Evolutionary conservation across 108 stramenopile genomes (phyloP).

Genomic region (Cylindrotheca closterium): DNA sequence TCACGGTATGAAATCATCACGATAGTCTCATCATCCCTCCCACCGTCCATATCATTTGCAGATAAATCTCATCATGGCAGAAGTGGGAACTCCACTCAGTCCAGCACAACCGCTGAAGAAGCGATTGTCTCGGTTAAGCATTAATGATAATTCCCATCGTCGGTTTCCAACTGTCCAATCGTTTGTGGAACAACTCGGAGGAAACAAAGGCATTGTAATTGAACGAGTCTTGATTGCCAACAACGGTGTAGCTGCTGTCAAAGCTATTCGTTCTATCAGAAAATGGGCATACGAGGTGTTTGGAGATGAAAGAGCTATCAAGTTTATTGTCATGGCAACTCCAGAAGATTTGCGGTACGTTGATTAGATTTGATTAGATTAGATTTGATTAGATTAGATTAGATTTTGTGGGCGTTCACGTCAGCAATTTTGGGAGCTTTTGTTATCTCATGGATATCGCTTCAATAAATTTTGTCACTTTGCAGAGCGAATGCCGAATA

Average conservation of each 20-base stretch:
- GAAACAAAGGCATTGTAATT: slow-evolving; percentile 65
- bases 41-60: neutral
- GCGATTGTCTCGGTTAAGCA: neutral
- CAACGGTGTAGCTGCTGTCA: slow-evolving; percentile 95
- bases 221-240: slow-evolving; percentile 89
- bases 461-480: slow-evolving; percentile 8
- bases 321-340: slow-evolving; percentile 99
- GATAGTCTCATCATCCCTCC: neutral
- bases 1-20: neutral
- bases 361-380: slow-evolving; percentile 3
- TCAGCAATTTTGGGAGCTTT: too few relatives aligned
- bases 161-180: slow-evolving; percentile 61
- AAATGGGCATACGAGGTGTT: slow-evolving; percentile 95
- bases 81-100: neutral
- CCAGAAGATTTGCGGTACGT: slow-evolving; percentile 95
- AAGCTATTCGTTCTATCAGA: slow-evolving; percentile 96
- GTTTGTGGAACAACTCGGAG: slow-evolving; percentile 72
- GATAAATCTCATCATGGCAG: neutral
- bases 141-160: slow-evolving; percentile 55
- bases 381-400: neutral
- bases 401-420: slow-evolving; percentile 2
- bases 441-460: slow-evolving; percentile 5
- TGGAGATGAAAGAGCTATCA: slow-evolving; percentile 88
- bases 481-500: slow-evolving; percentile 98
- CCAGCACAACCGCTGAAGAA: neutral